phyloP scores from a whole-genome alignment of 768 basidiomycete genomes.

The Tylopilus felleus region DNA sequence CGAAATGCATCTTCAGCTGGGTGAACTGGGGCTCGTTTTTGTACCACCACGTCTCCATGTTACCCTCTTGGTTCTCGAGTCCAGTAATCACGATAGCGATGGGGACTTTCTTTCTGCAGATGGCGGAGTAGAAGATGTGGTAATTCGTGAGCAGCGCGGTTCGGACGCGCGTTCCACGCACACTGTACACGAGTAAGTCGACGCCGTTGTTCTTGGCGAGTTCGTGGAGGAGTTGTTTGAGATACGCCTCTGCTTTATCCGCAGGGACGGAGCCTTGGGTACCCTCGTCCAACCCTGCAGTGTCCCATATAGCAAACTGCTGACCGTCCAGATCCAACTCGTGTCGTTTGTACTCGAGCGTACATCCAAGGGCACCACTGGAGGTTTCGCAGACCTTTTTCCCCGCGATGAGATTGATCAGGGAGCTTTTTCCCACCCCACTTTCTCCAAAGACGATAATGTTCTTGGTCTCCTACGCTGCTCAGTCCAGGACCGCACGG shows the following conservation, averaged over 20 bases:
- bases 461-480: conserved; percentile 26
- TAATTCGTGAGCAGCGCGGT: conserved; percentile 37
- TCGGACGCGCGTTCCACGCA: conserved; percentile 38
- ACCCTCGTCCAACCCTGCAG: conserved; percentile 33
- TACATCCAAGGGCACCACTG: conserved; percentile 34
- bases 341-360: conserved; percentile 30
- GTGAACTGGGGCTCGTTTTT: conserved; percentile 24
- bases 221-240: conserved; percentile 35
- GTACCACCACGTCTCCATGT: conserved; percentile 35
- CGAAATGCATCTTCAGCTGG: conserved; percentile 26
- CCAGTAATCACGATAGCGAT: conserved; percentile 40
- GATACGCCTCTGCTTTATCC: conserved; percentile 28
- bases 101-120: conserved; percentile 40
- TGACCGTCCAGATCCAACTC: conserved; percentile 15
- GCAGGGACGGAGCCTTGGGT: conserved; percentile 26
- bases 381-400: conserved; percentile 27
- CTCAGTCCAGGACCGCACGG: not conserved
- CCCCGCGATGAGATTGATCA: conserved; percentile 41
- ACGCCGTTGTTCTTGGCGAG: conserved; percentile 36
- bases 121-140: conserved; percentile 37
- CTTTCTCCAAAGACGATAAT: conserved; percentile 42
- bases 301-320: conserved; percentile 32
- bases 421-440: conserved; percentile 42
- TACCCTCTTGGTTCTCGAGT: conserved; percentile 35
- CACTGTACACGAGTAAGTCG: conserved; percentile 40